Base-by-base conservation (phyloP, 2,329 filamentous ascomycete genomes). In the Didymella sp. region DNA sequence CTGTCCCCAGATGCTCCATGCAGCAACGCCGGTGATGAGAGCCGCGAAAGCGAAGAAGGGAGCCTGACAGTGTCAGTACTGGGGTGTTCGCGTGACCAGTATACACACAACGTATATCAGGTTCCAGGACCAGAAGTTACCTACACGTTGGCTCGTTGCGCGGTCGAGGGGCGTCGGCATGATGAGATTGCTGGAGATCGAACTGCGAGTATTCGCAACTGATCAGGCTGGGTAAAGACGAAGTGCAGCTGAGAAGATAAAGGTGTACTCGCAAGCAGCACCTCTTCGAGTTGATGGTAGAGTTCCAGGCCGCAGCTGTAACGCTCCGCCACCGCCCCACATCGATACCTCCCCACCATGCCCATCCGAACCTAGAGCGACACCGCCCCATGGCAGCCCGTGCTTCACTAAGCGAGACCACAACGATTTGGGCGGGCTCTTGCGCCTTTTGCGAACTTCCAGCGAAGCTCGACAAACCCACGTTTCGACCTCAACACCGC, bases 1-100 rank as follows among this genome's bases (percentile, higher is more conserved):
- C 50, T 86, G 84, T 54, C 92, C 92, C 88, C 90, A 96, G 67
- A 97, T 94, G 17, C 86, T 85, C 89, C 90, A 96, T 38, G 86
- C 87, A 15, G 92, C 89, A 2, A 89, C 92, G 2, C 90, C 91
- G 6, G 90, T 90, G 13, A 97, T 85, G 49, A 96, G 83, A 9
- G 90, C 91, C 4, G 89, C 87, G 73, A 97, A 97, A 17, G 71
- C 74, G 42, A 77, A 73, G 59, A 78, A 76, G 13, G 75, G 73
- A 9, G 63, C 65, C 73, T 76, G 0, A 7, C 6, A 3, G 22
- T 2, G 33, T 64, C 33, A 68, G 55, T 21, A 47, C 41, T 19
- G 19, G 21, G 30, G 19, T n/a, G 22, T 17, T 8, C 31, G 4
- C 13, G 12, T 19, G 44, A 44, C 27, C 31, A 56, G 37, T 56